Evolutionary conservation across 176 grass and related monocot species (phyloP).

Genomic region (Cocos nucifera): DNA sequence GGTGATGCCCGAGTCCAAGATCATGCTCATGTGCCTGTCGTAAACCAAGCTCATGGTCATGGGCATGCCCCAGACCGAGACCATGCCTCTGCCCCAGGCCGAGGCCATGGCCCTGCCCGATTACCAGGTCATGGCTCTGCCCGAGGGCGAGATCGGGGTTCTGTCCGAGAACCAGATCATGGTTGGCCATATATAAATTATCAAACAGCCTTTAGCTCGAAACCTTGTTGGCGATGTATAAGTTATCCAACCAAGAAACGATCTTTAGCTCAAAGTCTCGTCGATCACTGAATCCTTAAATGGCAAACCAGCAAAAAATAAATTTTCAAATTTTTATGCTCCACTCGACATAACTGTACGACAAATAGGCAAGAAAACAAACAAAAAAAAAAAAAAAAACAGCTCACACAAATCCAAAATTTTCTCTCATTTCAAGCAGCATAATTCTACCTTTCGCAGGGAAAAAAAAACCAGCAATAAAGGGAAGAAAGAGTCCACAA

Average conservation of each 20-base stretch:
- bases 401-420: background rate
- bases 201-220: background rate
- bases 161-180: slow-evolving; percentile 83
- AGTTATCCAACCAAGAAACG: background rate
- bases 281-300: too few species aligned
- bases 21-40: slow-evolving; percentile 27
- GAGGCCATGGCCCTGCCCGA: slow-evolving; percentile 30
- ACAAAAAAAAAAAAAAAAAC: too few species aligned
- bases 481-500: too few species aligned
- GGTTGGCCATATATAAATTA: slow-evolving; percentile 55
- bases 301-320: too few species aligned
- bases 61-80: slow-evolving; percentile 43
- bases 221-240: slow-evolving; percentile 45
- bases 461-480: too few species aligned
- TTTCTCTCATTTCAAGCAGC: background rate
- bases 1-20: slow-evolving; percentile 39
- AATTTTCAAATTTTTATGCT: too few species aligned
- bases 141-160: slow-evolving; percentile 66
- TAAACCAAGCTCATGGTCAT: slow-evolving; percentile 47
- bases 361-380: too few species aligned
- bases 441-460: too few species aligned
- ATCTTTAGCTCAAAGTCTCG: background rate
- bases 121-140: slow-evolving; percentile 60
- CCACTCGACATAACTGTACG: too few species aligned
- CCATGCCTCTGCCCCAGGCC: slow-evolving; percentile 38